These are phyloP conservation scores for Tubosaeta sp. DNA, from an alignment of 768 basidiomycete genomes.

Conservation along the genomic window DNA sequence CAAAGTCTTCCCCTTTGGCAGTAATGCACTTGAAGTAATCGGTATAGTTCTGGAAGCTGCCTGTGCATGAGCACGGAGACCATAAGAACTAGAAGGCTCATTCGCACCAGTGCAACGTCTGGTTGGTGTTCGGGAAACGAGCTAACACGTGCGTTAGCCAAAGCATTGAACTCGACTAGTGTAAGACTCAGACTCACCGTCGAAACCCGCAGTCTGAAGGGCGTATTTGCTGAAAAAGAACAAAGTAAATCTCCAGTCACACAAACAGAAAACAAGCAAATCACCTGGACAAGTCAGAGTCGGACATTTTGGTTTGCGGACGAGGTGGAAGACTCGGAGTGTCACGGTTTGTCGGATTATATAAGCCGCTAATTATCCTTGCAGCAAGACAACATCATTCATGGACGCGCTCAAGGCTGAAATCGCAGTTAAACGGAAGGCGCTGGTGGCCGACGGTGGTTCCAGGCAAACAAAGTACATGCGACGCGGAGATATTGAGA, in stretches of 20 bases:
- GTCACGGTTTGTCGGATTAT: constrained; percentile 34
- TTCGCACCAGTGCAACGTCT: constrained; percentile 91
- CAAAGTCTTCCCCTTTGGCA: constrained; percentile 96
- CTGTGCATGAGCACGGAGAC: neutral
- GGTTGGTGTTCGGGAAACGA: constrained; percentile 88
- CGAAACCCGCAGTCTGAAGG: constrained; percentile 94
- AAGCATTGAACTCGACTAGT: neutral
- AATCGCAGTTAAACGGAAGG: constrained; percentile 84
- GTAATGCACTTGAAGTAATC: constrained; percentile 98
- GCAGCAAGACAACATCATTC: neutral
- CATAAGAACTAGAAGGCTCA: neutral
- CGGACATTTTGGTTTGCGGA: constrained; percentile 57
- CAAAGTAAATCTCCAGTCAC: constrained; percentile 11
- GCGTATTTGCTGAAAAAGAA: constrained; percentile 65
- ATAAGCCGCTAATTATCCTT: constrained; percentile 11
- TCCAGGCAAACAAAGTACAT: constrained; percentile 80
- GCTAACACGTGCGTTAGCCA: constrained; percentile 41
- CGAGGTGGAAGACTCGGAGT: constrained; percentile 33
- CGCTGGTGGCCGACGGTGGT: constrained; percentile 44
- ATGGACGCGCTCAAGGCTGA: constrained; percentile 91
- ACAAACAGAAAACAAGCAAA: constrained; percentile 1
- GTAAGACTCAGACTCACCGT: constrained; percentile 47
- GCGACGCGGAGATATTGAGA: constrained; percentile 87
- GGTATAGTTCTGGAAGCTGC: constrained; percentile 93
- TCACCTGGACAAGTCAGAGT: constrained; percentile 54